phyloP scores from a whole-genome alignment of 257 asterid genomes.

The Catharanthus roseus region DNA sequence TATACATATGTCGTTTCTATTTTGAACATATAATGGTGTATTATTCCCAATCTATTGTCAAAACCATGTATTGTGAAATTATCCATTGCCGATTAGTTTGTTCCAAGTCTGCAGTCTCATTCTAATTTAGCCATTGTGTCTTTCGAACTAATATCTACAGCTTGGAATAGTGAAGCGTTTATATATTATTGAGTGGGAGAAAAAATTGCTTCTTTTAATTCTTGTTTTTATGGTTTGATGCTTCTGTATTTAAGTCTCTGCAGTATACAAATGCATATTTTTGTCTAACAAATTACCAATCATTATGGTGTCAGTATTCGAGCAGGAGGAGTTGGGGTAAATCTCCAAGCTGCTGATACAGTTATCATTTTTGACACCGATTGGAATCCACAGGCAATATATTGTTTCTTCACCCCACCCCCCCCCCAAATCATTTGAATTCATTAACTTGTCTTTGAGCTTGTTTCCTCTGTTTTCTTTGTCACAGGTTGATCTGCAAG shows the following conservation, averaged over 20 bases:
- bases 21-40: not conserved
- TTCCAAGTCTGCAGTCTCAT: not conserved
- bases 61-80: not conserved
- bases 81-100: not conserved
- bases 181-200: not conserved
- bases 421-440: constrained; percentile 12
- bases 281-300: constrained; percentile 20
- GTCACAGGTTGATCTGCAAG: constrained; percentile 98
- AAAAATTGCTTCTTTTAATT: not conserved
- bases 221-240: not conserved
- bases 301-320: constrained; percentile 61
- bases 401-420: constrained; percentile 4
- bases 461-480: constrained; percentile 7
- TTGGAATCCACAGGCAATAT: constrained; percentile 96
- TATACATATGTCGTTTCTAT: not conserved
- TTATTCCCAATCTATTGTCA: not conserved
- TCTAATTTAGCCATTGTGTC: not conserved
- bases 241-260: not conserved
- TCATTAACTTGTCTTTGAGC: not conserved
- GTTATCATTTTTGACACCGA: constrained; percentile 97
- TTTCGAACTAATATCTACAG: not conserved
- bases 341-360: constrained; percentile 99
- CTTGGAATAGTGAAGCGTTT: not conserved
- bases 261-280: not conserved
- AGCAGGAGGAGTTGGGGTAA: constrained; percentile 99